Base-by-base conservation (phyloP, 306 rosid species). In the Oxytropis ochrocephala region DNA sequence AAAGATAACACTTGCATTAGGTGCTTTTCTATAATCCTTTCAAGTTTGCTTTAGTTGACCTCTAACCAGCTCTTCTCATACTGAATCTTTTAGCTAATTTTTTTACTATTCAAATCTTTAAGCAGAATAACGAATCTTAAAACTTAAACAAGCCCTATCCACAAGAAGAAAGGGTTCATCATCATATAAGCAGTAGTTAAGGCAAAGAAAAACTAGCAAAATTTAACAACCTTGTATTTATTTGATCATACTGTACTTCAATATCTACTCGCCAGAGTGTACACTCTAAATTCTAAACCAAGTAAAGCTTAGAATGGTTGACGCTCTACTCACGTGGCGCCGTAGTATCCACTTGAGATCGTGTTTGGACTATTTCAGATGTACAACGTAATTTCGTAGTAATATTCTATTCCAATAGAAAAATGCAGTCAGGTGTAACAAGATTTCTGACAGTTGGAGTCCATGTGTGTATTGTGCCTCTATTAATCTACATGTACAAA, bases 21-120 rank as follows among this genome's bases (percentile, higher is more conserved):
- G 67, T 73, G 70, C 80, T 65, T 50, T 68, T 62, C 76, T 71
- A 41, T 49, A 38, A 55, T 73, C 43, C 64, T 55, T 66, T 53
- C 52, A n/a, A 17, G 73, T 61, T 36, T 72, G 73, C 73, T 61
- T 72, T 72, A 49, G 46, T 46, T 63, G 67, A 57, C 67, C 78
- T 58, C 76, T 66, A 74, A 75, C 74, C 29, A 69, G 49, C 42
- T 53, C 36, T 44, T 3, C 14, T 53, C 55, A 13, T 44, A 52
- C 75, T 58, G 57, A 42, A 67, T 72, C 76, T 67, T 69, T 38
- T 36, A 19, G 64, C 11, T 17, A 44, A 64, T 36, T 57, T 63
- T 29, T 7, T n/a, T n/a, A n/a, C n/a, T n/a, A 72, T 67, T 24
- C 48, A 67, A 55, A 12, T 48, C 8, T 1, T 47, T 55, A 42